A percentile compares a stretch with the other conserved stretches of the same genome.
Evolutionary conservation across 2,329 filamentous ascomycete species (phyloP).

Genomic region (Beauveria australis): DNA sequence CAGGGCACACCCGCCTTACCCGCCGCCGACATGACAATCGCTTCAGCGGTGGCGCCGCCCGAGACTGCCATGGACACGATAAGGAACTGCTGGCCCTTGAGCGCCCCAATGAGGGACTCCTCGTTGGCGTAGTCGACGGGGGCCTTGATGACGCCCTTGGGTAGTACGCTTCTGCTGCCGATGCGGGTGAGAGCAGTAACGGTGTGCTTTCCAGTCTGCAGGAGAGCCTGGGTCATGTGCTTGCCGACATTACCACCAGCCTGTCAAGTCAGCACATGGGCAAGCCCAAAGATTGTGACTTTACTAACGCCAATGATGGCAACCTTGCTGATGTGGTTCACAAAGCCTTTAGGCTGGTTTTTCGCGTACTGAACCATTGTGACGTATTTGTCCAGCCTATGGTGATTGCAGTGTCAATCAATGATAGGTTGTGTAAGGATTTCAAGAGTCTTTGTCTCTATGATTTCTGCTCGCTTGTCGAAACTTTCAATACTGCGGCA

Average conservation of each 20-base stretch:
- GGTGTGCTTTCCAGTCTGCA: slow-evolving; percentile 40
- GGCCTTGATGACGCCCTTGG: slow-evolving; percentile 32
- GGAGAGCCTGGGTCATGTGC: slow-evolving; percentile 32
- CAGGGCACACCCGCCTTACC: slow-evolving; percentile 42
- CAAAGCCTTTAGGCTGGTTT: slow-evolving; percentile 21
- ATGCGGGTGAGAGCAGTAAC: slow-evolving; percentile 45
- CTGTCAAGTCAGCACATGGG: slow-evolving; percentile 15
- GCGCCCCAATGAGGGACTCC: slow-evolving; percentile 35
- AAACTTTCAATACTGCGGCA: background rate
- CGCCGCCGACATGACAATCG: slow-evolving; percentile 39
- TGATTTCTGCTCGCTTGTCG: background rate
- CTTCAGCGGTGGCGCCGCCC: slow-evolving; percentile 33
- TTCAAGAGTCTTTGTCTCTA: background rate
- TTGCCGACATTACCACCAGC: slow-evolving; percentile 34
- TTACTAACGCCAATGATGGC: slow-evolving; percentile 35
- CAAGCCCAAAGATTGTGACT: background rate
- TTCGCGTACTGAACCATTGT: slow-evolving; percentile 17
- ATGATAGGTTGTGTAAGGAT: background rate
- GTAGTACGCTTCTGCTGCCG: slow-evolving; percentile 32
- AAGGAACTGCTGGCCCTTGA: slow-evolving; percentile 45
- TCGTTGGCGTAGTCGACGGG: slow-evolving; percentile 36
- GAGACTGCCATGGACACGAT: slow-evolving; percentile 39
- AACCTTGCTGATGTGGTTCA: slow-evolving; percentile 28
- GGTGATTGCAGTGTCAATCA: background rate
- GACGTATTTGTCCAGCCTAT: background rate